These are phyloP conservation scores for Testicularia cyperi DNA, from an alignment of 1,284 basidiomycete genomes.

Conservation along the genomic window DNA sequence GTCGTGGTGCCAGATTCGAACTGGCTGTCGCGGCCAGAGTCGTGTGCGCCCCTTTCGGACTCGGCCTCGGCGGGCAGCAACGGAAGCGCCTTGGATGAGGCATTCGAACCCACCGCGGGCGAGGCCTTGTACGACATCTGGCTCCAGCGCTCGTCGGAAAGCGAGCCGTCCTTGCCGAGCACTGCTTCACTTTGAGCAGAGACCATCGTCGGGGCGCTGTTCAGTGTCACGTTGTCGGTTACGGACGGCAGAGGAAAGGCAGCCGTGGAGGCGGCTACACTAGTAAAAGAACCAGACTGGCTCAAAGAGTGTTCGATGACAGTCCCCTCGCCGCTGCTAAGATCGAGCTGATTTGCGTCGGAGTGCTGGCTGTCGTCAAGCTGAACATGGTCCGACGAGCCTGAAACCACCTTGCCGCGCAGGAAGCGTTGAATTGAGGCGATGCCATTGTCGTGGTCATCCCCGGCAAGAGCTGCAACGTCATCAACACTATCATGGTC, in stretches of 20 bases:
- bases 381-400: too few relatives aligned
- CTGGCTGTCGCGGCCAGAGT: slow-evolving; percentile 15
- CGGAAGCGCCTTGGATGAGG: too few relatives aligned
- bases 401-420: slow-evolving; percentile 19
- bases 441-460: slow-evolving; percentile 18
- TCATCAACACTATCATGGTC: slow-evolving; percentile 1
- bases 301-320: slow-evolving; percentile 15
- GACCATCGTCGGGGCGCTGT: too few relatives aligned
- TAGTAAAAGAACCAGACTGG: too few relatives aligned
- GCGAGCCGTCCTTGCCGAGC: neutral
- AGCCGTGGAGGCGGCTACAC: too few relatives aligned
- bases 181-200: too few relatives aligned
- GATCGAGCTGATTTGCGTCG: neutral
- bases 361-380: too few relatives aligned
- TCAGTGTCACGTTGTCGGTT: too few relatives aligned
- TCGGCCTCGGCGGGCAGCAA: neutral
- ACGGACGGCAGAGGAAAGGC: too few relatives aligned
- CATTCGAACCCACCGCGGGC: too few relatives aligned
- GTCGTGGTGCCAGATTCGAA: slow-evolving; percentile 19
- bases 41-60: slow-evolving; percentile 8
- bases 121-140: slow-evolving; percentile 13
- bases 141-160: slow-evolving; percentile 13
- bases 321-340: slow-evolving; percentile 12
- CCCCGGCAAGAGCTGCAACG: slow-evolving; percentile 4
- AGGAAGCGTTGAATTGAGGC: slow-evolving; percentile 28